Evolutionary conservation across 2,329 filamentous ascomycete species (phyloP), one percentile per base, ranked within the genome.

Genomic region (Chaetomium globosum): DNA sequence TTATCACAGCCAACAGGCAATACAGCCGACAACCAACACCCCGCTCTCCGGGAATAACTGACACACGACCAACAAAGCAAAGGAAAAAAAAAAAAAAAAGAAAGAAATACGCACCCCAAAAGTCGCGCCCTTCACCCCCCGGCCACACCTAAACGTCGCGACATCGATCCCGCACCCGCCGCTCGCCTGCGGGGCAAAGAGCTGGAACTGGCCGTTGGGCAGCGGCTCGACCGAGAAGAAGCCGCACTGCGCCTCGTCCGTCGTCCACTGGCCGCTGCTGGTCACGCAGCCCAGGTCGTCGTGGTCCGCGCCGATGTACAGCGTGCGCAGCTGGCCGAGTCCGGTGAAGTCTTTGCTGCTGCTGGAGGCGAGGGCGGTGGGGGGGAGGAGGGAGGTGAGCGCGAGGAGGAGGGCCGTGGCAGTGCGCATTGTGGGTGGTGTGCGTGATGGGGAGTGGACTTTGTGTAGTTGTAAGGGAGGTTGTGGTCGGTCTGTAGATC

Each of bases 271-370:
- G 16, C 67, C 67, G 2, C 19, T 23, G 16, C 23, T 23, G n/a
- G 67, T 68, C 36, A 68, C 36, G 46, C 67, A 68, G 23, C 67
- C 67, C 1, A 68, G 59, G 48, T 68, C 67, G 1, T 51, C 53
- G 31, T 65, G 43, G 28, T 58, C 51, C 19, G 9, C 12, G 23
- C 26, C 12, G 53, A 61, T 61, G 31, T 64, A 56, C 13, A 65
- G 52, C 1, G 67, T 59, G 46, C 67, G 67, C n/a, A 68, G 39
- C 31, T 67, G 65, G 19, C 67, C 67, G n/a, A 26, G 21, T n/a
- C 65, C 65, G 26, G n/a, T 39, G 57, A 65, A 65, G 56, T 54
- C 31, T 9, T 23, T 39, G 36, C 28, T 23, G 7, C 10, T 39
- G 36, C n/a, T 23, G 7, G n/a, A 1, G 16, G 46, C 12, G 28